These are phyloP conservation scores for Oryza brachyantha DNA, from an alignment of 176 grass and related monocot genomes.

Conservation along the genomic window DNA sequence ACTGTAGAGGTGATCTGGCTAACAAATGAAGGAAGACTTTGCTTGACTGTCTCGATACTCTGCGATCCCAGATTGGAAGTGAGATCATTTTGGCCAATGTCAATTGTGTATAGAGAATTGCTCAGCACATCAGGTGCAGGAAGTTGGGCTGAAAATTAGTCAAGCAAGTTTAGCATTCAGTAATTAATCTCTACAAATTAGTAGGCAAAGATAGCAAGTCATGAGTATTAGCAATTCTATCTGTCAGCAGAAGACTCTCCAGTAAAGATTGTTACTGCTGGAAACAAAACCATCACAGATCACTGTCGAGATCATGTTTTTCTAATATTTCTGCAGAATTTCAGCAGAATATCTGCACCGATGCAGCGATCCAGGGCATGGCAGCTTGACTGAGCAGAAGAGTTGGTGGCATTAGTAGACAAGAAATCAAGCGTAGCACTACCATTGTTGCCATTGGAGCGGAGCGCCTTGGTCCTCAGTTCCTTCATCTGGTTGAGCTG, in stretches of 20 bases:
- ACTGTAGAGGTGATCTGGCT: slow-evolving; percentile 59
- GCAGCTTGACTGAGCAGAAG: too few species aligned
- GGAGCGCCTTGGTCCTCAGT: slow-evolving; percentile 30
- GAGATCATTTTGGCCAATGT: slow-evolving; percentile 88
- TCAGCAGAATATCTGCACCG: too few species aligned
- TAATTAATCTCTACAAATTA: background rate
- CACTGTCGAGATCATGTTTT: background rate
- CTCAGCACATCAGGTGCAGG: slow-evolving; percentile 32
- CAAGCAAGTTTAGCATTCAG: background rate
- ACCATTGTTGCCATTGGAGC: slow-evolving; percentile 14
- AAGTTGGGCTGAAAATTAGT: slow-evolving; percentile 36
- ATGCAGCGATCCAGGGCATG: too few species aligned
- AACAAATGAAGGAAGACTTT: slow-evolving; percentile 54
- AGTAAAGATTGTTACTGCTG: background rate
- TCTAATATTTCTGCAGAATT: background rate
- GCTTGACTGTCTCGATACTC: slow-evolving; percentile 36
- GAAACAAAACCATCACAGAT: too few species aligned
- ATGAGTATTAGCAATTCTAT: background rate
- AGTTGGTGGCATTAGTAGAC: too few species aligned
- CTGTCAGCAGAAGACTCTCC: background rate
- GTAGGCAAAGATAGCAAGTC: background rate
- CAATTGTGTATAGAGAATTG: slow-evolving; percentile 57
- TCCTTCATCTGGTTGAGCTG: slow-evolving; percentile 72
- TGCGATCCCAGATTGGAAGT: slow-evolving; percentile 56
- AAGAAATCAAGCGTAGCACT: background rate